Evolutionary conservation across 2,329 filamentous ascomycete species (phyloP).

Genomic region (Boeremia lycopersici): DNA sequence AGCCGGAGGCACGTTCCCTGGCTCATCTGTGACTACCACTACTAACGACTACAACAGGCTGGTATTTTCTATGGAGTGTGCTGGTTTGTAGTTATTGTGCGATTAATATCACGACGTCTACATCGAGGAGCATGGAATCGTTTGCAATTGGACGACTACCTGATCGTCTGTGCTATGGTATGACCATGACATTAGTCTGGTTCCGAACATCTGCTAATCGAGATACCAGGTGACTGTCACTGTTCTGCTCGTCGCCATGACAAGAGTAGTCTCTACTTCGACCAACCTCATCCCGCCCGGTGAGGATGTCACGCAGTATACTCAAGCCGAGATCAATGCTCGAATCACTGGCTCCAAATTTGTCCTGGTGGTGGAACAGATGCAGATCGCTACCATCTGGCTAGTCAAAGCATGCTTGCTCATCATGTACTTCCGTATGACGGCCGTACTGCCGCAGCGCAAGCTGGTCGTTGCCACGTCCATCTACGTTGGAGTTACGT

Average conservation of each 20-base stretch:
- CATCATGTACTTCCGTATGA: slow-evolving; percentile 60
- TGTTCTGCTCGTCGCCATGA: slow-evolving; percentile 41
- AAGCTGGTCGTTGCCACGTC: slow-evolving; percentile 51
- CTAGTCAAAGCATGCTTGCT: slow-evolving; percentile 60
- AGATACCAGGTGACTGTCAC: slow-evolving; percentile 38
- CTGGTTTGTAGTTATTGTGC: slow-evolving; percentile 40
- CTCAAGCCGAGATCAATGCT: slow-evolving; percentile 46
- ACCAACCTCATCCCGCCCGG: slow-evolving; percentile 46
- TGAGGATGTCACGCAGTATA: slow-evolving; percentile 38
- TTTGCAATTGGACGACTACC: slow-evolving; percentile 44
- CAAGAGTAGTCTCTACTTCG: slow-evolving; percentile 37
- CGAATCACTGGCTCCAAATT: slow-evolving; percentile 62
- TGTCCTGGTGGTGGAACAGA: slow-evolving; percentile 60
- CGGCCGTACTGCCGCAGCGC: slow-evolving; percentile 44
- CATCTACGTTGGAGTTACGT: slow-evolving; percentile 53
- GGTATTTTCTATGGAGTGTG: slow-evolving; percentile 43
- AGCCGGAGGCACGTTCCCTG: slow-evolving; percentile 31
- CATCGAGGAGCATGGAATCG: slow-evolving; percentile 40
- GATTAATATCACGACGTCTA: slow-evolving; percentile 38
- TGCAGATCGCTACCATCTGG: slow-evolving; percentile 59
- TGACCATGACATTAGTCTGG: not conserved
- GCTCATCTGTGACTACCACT: not conserved
- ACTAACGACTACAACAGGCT: slow-evolving; percentile 18
- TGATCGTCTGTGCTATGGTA: slow-evolving; percentile 46
- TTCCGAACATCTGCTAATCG: slow-evolving; percentile 8